Evolutionary conservation across 2,329 filamentous ascomycete species (phyloP).

Genomic region (Monosporascus sp.): DNA sequence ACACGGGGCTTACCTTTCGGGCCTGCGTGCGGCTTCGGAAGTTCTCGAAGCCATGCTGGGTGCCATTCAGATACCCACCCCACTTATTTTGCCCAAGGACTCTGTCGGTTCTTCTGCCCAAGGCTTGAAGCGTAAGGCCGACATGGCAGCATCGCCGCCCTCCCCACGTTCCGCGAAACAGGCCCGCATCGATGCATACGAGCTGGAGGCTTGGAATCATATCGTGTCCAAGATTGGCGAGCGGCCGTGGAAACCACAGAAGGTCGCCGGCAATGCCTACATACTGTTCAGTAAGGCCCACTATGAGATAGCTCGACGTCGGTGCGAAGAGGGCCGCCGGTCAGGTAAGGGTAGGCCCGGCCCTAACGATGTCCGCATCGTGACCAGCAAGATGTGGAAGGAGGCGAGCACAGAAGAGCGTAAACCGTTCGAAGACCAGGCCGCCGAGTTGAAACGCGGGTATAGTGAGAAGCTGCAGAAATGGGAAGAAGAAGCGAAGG

Average conservation of each 20-base stretch:
- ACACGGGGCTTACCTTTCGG: conserved; percentile 92
- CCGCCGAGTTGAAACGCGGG: conserved; percentile 61
- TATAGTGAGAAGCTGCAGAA: conserved; percentile 54
- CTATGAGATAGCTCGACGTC: conserved; percentile 56
- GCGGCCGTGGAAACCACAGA: conserved; percentile 64
- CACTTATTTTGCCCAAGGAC: conserved; percentile 66
- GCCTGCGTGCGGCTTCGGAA: conserved; percentile 82
- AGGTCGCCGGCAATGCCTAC: conserved; percentile 78
- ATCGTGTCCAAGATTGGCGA: conserved; percentile 61
- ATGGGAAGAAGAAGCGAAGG: conserved; percentile 56
- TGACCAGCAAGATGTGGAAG: conserved; percentile 88
- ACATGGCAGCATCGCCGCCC: conserved; percentile 19
- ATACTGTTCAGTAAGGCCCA: conserved; percentile 79
- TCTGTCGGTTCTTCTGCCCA: conserved; percentile 27
- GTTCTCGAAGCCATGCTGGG: conserved; percentile 77
- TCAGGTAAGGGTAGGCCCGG: conserved; percentile 59
- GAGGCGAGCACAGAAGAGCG: conserved; percentile 65
- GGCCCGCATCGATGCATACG: conserved; percentile 51
- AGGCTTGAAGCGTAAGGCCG: conserved; percentile 49
- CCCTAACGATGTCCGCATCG: conserved; percentile 78
- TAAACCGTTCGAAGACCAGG: conserved; percentile 72
- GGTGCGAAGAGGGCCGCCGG: conserved; percentile 61
- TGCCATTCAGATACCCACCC: conserved; percentile 69
- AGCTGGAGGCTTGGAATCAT: conserved; percentile 47
- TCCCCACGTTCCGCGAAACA: conserved; percentile 43